Evolutionary conservation across 129 eudicot genomes (phyloP), one percentile per base, ranked within the genome.

Genomic region (Mikania micrantha): DNA sequence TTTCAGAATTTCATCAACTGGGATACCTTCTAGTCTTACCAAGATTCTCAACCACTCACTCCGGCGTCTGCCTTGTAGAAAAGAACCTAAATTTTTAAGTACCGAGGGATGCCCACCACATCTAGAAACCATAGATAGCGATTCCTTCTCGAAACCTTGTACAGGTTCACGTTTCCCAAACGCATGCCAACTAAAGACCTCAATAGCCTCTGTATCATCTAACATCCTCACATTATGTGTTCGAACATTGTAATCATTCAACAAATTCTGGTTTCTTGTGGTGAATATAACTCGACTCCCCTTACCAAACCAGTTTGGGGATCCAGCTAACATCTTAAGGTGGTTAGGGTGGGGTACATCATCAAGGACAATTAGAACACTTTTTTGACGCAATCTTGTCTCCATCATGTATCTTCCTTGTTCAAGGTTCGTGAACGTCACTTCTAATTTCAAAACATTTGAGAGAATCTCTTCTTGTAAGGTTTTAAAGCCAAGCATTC

Each of bases 221-320:
- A 59, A 4, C 41, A 59, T 15, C 15, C 13, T 58, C 13, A 54
- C 40, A 29, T 2, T 58, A 28, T 28, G 22, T 31, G 10, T 15
- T 29, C 29, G 0, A 28, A 4, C 2, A 29, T 5, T 58, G 13
- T 11, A 6, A 29, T 22, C 22, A 7, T 16, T 31, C 13, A 31
- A 11, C 22, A 58, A 24, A 58, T 28, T 20, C 15, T 4, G 19
- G 38, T 57, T 29, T 29, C 38, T 6, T 12, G 62, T 57, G 19
- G 39, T 58, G 24, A 58, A 4, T 56, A 58, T 58, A n/a, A 58
- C 31, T 29, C 64, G 40, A 16, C 64, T 58, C 41, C 64, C 64
- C 2, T 7, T 16, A n/a, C 64, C 64, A 58, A 58, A 58, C 40
- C 64, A 58, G 12, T 58, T 32, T 1, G 29, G 2, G 3, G 64